A percentile compares a stretch with the other conserved stretches of the same genome.
Evolutionary conservation across 2,329 filamentous ascomycete species (phyloP).

Genomic region (Westerdykella ornata): DNA sequence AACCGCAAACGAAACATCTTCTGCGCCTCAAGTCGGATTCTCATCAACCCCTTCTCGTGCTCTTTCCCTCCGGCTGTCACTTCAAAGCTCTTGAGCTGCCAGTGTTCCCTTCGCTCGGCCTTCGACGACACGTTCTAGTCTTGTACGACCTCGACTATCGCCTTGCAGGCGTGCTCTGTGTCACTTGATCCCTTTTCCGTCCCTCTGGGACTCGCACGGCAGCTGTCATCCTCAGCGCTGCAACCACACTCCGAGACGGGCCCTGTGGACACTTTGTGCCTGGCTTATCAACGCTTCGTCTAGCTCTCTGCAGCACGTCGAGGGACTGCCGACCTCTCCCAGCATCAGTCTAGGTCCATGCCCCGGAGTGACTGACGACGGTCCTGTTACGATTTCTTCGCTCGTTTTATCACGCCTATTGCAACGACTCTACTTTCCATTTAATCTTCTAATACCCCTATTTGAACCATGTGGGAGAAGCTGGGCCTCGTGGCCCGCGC

Average conservation of each 20-base stretch:
- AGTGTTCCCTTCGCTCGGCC: slow-evolving; percentile 6
- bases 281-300: slow-evolving; percentile 9
- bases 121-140: slow-evolving; percentile 26
- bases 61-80: too few species aligned
- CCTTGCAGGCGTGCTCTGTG: slow-evolving; percentile 24
- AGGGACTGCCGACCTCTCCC: not conserved
- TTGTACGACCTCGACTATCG: slow-evolving; percentile 18
- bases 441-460: slow-evolving; percentile 12
- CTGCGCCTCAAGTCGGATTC: too few species aligned
- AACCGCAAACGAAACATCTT: too few species aligned
- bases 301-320: not conserved
- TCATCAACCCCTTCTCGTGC: too few species aligned
- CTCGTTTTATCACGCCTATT: slow-evolving; percentile 2
- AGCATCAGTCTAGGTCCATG: slow-evolving; percentile 5
- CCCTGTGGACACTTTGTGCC: not conserved
- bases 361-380: slow-evolving; percentile 3
- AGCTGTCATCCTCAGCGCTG: slow-evolving; percentile 6
- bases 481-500: slow-evolving; percentile 24
- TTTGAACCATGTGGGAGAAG: slow-evolving; percentile 19
- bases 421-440: not conserved
- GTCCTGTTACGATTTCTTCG: slow-evolving; percentile 2
- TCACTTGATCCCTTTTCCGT: slow-evolving; percentile 20
- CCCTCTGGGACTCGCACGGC: slow-evolving; percentile 12
- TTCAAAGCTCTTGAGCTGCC: not conserved
- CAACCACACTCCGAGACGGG: slow-evolving; percentile 2